These are phyloP conservation scores for Trypanosomatidae sp. DNA, from an alignment of 208 protist genomes.

Conservation along the genomic window DNA sequence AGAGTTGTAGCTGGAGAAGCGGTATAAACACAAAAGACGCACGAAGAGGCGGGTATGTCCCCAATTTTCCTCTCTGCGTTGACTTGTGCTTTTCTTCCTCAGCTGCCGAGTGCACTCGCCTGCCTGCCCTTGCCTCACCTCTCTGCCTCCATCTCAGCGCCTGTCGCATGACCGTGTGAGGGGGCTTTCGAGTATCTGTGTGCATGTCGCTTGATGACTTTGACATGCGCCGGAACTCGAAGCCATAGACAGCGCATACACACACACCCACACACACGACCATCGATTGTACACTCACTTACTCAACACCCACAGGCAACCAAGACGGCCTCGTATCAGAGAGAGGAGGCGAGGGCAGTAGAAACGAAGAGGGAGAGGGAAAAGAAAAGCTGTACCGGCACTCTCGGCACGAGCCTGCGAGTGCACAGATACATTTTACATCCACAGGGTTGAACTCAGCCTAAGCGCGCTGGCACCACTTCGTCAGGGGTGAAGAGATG, in stretches of 20 bases:
- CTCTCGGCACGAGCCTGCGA: neutral
- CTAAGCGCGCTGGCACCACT: neutral
- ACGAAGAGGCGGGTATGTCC: constrained; percentile 47
- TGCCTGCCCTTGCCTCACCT: neutral
- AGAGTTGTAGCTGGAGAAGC: neutral
- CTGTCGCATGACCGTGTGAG: neutral
- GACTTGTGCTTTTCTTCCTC: neutral
- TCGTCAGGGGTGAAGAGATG: no score
- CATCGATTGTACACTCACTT: neutral
- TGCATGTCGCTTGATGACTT: neutral
- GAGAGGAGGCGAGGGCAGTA: neutral
- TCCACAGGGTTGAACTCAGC: no score
- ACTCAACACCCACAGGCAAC: neutral
- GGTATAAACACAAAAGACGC: neutral
- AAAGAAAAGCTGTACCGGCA: neutral
- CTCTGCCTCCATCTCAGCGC: neutral
- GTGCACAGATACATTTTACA: neutral
- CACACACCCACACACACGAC: neutral
- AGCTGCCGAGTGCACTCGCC: neutral
- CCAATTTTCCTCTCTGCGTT: constrained; percentile 38
- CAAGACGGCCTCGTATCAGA: neutral
- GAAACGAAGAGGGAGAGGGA: neutral
- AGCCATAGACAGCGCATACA: neutral
- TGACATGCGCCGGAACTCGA: neutral
- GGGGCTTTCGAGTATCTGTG: neutral